A percentile compares a stretch with the other conserved stretches of the same genome.
phyloP scores from a whole-genome alignment of 495 filamentous ascomycete species.

The Penicillium soppii region DNA sequence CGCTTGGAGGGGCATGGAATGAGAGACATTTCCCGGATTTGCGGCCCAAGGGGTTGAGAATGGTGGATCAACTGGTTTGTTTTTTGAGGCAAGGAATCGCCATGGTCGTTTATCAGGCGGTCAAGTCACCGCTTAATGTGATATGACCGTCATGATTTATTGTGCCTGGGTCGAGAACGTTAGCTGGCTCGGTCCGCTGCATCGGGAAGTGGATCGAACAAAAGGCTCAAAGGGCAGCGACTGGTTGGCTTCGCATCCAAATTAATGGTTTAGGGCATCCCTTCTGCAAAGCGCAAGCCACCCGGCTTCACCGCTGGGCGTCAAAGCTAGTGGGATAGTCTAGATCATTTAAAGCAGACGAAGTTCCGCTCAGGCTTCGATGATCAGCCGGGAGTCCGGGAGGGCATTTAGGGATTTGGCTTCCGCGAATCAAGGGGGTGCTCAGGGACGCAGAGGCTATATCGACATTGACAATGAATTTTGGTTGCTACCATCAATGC shows the following conservation, averaged over 20 bases:
- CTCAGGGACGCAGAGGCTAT: not conserved
- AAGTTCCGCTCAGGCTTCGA: slow-evolving; percentile 19
- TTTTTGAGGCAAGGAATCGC: slow-evolving; percentile 11
- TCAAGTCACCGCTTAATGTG: slow-evolving; percentile 26
- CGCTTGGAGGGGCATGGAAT: slow-evolving; percentile 17
- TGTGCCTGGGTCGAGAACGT: slow-evolving; percentile 32
- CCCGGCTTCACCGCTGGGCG: slow-evolving; percentile 16
- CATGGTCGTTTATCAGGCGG: slow-evolving; percentile 13
- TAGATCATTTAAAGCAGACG: slow-evolving; percentile 1
- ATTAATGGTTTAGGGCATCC: not conserved
- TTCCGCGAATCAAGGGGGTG: slow-evolving; percentile 10
- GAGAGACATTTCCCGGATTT: slow-evolving; percentile 6
- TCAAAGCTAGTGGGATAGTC: slow-evolving; percentile 1
- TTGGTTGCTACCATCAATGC: not conserved
- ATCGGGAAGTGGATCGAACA: slow-evolving; percentile 31
- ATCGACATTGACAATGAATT: not conserved
- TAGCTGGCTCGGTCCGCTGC: slow-evolving; percentile 33
- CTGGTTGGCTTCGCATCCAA: slow-evolving; percentile 4
- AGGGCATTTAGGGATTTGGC: slow-evolving; percentile 1
- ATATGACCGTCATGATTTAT: slow-evolving; percentile 13
- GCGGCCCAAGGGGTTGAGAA: slow-evolving; percentile 26
- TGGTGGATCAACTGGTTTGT: slow-evolving; percentile 17
- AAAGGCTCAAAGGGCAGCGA: not conserved
- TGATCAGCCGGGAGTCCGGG: slow-evolving; percentile 20
- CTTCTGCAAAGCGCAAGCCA: slow-evolving; percentile 8